Percentiles rank a stretch among this genome's conserved stretches.
These are phyloP conservation scores for Camellia lanceoleosa DNA, from an alignment of 148 eudicot species.

Conservation along the genomic window DNA sequence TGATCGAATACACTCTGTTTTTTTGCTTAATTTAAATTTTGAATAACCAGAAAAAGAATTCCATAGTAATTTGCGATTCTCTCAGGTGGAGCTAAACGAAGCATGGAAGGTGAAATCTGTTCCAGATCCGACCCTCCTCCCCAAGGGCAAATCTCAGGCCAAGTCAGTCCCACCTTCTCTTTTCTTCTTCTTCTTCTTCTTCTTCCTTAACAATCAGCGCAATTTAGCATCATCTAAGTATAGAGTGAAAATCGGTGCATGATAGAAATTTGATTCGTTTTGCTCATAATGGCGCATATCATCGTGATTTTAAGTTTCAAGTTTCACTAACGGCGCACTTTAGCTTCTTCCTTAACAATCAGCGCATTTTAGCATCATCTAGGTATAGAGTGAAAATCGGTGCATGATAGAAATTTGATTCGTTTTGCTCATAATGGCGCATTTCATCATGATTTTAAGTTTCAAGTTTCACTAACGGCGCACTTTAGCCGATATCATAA, in stretches of 20 bases:
- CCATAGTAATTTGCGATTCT: neutral
- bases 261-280: too few relatives aligned
- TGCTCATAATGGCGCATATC: too few relatives aligned
- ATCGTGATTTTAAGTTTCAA: too few relatives aligned
- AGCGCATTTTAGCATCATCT: too few relatives aligned
- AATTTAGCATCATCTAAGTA: too few relatives aligned
- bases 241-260: too few relatives aligned
- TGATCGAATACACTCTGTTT: neutral
- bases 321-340: too few relatives aligned
- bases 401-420: too few relatives aligned
- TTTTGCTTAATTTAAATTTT: neutral
- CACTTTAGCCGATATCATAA: neutral
- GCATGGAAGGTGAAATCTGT: slow-evolving; percentile 82
- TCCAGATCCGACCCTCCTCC: slow-evolving; percentile 73
- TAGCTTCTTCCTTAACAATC: too few relatives aligned
- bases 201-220: too few relatives aligned
- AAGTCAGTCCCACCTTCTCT: slow-evolving; percentile 49
- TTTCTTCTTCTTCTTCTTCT: neutral
- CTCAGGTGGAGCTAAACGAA: slow-evolving; percentile 74
- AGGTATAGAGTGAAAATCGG: too few relatives aligned
- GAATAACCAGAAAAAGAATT: neutral
- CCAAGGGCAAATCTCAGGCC: slow-evolving; percentile 82
- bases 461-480: neutral
- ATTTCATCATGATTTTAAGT: neutral
- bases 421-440: neutral